Conservation (phyloP, 78 protist species). For the Planoprotostelium fungivorum region DNA sequence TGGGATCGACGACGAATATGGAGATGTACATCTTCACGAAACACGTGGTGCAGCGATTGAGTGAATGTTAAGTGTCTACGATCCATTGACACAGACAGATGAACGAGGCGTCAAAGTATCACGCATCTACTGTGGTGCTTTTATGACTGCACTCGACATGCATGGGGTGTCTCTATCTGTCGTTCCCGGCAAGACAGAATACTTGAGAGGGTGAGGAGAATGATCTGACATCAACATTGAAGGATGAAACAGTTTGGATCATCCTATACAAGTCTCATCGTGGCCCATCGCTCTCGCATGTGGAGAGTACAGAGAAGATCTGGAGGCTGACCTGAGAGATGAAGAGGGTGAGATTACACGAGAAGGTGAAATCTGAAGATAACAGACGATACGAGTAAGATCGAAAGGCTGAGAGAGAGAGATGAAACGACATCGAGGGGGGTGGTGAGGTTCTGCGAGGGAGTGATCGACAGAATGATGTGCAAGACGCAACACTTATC, state of each 20-base stretch:
- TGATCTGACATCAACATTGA: too few relatives aligned
- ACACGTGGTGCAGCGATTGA: constrained; percentile 1
- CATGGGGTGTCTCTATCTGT: constrained; percentile 35
- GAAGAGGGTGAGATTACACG: not conserved
- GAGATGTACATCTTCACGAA: constrained; percentile 10
- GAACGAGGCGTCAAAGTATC: not conserved
- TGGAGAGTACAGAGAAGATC: too few relatives aligned
- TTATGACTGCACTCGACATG: constrained; percentile 58
- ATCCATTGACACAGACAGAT: too few relatives aligned
- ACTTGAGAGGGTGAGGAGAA: too few relatives aligned
- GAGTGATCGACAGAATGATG: not conserved
- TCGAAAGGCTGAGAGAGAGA: not conserved
- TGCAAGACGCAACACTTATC: not conserved
- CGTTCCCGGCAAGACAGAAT: not conserved
- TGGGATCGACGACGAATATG: constrained; percentile 39
- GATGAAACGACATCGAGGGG: too few relatives aligned
- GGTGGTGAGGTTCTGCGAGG: not conserved
- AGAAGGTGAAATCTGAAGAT: not conserved
- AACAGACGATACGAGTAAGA: not conserved
- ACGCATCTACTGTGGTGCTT: constrained; percentile 11
- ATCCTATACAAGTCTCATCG: not conserved
- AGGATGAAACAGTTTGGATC: not conserved
- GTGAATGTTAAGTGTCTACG: too few relatives aligned
- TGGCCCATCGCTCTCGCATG: not conserved
- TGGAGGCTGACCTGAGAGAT: too few relatives aligned